A percentile compares a stretch with the other conserved stretches of the same genome.
These are phyloP conservation scores for Sphagnum magellanicum DNA, from an alignment of 228 moss, liverwort and hornwort genomes.

Conservation along the genomic window DNA sequence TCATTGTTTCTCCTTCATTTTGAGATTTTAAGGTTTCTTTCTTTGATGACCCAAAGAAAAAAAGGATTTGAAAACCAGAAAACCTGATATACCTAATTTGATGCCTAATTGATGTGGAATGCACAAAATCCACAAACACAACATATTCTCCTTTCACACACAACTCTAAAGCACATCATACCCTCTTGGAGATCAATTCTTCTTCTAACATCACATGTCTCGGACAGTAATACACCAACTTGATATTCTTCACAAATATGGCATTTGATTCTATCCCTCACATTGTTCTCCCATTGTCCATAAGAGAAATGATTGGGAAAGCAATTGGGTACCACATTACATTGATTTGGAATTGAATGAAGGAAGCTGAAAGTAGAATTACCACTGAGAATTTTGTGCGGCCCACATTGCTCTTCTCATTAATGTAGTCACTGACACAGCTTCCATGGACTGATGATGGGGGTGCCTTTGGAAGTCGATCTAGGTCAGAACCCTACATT, in stretches of 20 bases:
- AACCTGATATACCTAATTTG: too few relatives aligned
- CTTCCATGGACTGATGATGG: conserved; percentile 25
- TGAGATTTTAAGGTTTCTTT: neutral
- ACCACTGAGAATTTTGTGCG: conserved; percentile 27
- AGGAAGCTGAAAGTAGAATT: neutral
- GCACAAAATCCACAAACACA: too few relatives aligned
- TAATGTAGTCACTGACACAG: conserved; percentile 21
- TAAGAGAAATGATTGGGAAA: too few relatives aligned
- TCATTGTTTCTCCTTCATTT: neutral
- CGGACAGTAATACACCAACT: too few relatives aligned
- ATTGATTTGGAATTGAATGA: neutral
- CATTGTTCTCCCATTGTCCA: neutral
- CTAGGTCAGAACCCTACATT: conserved; percentile 5
- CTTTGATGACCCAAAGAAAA: neutral
- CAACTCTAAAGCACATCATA: too few relatives aligned
- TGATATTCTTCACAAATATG: too few relatives aligned
- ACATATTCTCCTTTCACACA: too few relatives aligned
- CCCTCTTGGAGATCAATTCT: too few relatives aligned
- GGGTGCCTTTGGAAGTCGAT: conserved; percentile 1
- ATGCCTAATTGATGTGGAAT: too few relatives aligned
- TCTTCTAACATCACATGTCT: too few relatives aligned
- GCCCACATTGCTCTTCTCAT: conserved; percentile 5
- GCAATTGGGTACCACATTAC: too few relatives aligned
- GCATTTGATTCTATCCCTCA: neutral
- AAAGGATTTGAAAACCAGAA: neutral